phyloP scores from a whole-genome alignment of 139 green algal species.

The Micractinium sp. region DNA sequence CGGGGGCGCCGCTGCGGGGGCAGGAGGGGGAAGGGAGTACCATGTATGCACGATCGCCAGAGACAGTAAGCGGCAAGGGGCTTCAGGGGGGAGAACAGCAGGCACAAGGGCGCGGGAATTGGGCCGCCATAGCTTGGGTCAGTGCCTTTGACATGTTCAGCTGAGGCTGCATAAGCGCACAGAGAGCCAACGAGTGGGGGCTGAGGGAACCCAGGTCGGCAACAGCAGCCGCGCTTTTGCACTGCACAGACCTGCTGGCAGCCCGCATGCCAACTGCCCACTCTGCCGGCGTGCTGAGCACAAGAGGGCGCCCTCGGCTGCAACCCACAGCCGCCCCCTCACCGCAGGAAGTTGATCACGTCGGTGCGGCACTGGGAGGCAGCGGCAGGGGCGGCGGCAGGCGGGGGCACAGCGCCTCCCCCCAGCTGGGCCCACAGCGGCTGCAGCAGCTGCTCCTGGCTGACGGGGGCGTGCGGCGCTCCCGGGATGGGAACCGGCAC shows the following conservation, averaged over 20 bases:
- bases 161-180: not conserved
- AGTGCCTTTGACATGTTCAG: too few relatives aligned
- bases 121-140: too few relatives aligned
- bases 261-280: not conserved
- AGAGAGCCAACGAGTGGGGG: not conserved
- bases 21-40: too few relatives aligned
- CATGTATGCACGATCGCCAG: too few relatives aligned
- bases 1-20: conserved; percentile 1
- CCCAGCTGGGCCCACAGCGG: not conserved
- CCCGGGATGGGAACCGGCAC: not conserved
- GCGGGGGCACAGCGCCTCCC: not conserved
- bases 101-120: too few relatives aligned
- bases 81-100: too few relatives aligned
- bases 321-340: not conserved
- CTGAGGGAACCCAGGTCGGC: not conserved
- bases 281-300: not conserved
- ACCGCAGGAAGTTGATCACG: conserved; percentile 7
- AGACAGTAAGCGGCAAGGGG: too few relatives aligned
- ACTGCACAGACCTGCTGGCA: too few relatives aligned
- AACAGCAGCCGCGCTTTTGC: not conserved
- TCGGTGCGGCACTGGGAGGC: not conserved
- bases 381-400: not conserved
- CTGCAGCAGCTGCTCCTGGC: conserved; percentile 9
- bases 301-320: not conserved
- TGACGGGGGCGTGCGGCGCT: not conserved